A percentile compares a stretch with the other conserved stretches of the same genome.
phyloP scores from a whole-genome alignment of 2,329 filamentous ascomycete species.

The Alternaria novae-zelandiae region DNA sequence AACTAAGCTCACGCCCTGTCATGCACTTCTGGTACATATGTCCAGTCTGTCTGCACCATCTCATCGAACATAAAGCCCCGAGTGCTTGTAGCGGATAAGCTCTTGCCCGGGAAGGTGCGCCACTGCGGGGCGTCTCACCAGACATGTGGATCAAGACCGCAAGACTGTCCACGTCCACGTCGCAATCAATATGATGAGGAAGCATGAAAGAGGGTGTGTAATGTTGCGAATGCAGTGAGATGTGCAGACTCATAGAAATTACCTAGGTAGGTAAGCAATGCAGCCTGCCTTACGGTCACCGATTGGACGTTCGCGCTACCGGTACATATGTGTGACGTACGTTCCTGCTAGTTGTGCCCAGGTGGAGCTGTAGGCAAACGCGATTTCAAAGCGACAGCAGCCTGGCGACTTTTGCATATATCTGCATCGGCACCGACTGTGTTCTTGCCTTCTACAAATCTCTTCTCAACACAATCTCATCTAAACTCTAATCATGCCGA shows the following conservation, averaged over 20 bases:
- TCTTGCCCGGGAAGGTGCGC: neutral
- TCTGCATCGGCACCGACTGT: neutral
- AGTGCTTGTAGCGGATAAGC: neutral
- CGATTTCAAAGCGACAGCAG: neutral
- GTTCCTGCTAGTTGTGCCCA: neutral
- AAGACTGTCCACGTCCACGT: neutral
- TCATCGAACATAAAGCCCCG: neutral
- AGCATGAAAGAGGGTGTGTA: neutral
- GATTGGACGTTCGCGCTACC: neutral
- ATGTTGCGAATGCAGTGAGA: neutral
- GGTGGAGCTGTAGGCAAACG: neutral
- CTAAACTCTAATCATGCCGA: slow-evolving; percentile 24
- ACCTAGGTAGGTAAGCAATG: neutral
- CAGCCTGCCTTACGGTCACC: neutral
- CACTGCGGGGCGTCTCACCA: neutral
- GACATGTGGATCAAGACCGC: neutral
- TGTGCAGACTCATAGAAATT: neutral
- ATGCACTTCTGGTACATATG: neutral
- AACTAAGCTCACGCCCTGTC: neutral
- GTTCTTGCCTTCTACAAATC: neutral
- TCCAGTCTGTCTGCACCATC: neutral
- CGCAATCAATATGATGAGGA: neutral
- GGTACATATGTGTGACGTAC: slow-evolving; percentile 15
- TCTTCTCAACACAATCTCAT: neutral
- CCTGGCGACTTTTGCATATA: neutral